Conservation (phyloP, 257 asterid species). For the Ocimum tenuiflorum region DNA sequence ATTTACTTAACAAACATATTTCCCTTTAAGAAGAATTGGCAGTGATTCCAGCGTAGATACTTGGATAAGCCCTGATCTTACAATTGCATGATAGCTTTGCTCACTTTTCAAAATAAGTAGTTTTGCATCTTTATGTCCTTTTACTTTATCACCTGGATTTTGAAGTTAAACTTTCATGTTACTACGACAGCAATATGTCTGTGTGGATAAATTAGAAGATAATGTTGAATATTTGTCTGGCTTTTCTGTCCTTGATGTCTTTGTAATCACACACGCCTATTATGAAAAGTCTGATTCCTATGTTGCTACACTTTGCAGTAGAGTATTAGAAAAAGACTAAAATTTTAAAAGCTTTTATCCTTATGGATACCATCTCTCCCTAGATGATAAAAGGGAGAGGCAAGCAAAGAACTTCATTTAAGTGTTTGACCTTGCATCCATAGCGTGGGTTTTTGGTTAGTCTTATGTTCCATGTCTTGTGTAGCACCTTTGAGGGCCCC, state of each 20-base stretch:
- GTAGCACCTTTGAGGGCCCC: conserved; percentile 90
- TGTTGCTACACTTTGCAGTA: neutral
- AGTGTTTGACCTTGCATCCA: neutral
- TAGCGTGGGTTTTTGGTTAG: neutral
- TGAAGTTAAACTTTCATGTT: neutral
- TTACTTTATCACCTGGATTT: neutral
- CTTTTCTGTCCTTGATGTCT: neutral
- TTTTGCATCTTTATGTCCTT: neutral
- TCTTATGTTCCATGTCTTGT: conserved; percentile 23
- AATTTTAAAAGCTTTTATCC: neutral
- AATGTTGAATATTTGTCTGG: neutral
- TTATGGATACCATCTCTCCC: neutral
- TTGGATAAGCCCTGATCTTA: neutral
- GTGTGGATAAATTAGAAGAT: neutral
- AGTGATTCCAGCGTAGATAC: too few species aligned
- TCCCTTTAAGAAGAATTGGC: too few species aligned
- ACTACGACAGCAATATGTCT: neutral
- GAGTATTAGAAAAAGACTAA: neutral
- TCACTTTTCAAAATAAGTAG: conserved; percentile 8
- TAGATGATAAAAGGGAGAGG: neutral
- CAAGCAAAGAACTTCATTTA: neutral
- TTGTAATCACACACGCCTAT: neutral
- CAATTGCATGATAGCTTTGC: neutral
- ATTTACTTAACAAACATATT: too few species aligned
- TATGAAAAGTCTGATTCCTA: neutral